Evolutionary conservation across 441 rosid species (phyloP).

Genomic region (Populus trichocarpa): DNA sequence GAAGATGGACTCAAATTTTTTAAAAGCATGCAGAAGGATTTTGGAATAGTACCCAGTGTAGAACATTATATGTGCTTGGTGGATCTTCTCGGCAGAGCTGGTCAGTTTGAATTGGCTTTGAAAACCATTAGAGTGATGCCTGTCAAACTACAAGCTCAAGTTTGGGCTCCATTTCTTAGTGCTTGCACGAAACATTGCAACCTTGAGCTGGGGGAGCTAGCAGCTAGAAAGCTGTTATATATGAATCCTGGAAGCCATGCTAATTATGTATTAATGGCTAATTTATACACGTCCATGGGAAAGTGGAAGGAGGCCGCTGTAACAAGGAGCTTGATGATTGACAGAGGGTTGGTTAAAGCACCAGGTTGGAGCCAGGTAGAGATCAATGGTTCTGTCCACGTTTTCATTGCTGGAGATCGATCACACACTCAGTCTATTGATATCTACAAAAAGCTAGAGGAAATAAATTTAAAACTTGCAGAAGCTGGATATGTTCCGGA

Average conservation of each 20-base stretch:
- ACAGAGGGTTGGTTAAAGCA: conserved; percentile 54
- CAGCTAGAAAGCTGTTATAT: conserved; percentile 51
- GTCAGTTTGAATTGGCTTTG: conserved; percentile 57
- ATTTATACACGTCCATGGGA: conserved; percentile 60
- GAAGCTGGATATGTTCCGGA: conserved; percentile 20
- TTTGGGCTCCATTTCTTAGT: conserved; percentile 82
- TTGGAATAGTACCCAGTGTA: conserved; percentile 56
- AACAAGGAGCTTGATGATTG: conserved; percentile 54
- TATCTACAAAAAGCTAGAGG: conserved; percentile 17
- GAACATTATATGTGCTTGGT: conserved; percentile 83
- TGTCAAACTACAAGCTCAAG: conserved; percentile 52
- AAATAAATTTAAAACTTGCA: conserved; percentile 15
- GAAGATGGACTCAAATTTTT: conserved; percentile 60
- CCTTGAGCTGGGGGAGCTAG: conserved; percentile 51
- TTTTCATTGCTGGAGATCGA: conserved; percentile 28
- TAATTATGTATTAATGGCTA: conserved; percentile 59
- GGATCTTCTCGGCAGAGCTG: conserved; percentile 72
- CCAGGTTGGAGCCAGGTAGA: conserved; percentile 82
- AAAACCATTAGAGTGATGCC: conserved; percentile 57
- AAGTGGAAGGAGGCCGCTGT: conserved; percentile 58
- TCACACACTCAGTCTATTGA: conserved; percentile 17
- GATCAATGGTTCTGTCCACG: conserved; percentile 20
- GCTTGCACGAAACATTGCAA: conserved; percentile 59
- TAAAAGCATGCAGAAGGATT: conserved; percentile 55
- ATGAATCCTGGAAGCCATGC: conserved; percentile 57